phyloP scores from a whole-genome alignment of 805 yeast species.

The Ogataea pini region DNA sequence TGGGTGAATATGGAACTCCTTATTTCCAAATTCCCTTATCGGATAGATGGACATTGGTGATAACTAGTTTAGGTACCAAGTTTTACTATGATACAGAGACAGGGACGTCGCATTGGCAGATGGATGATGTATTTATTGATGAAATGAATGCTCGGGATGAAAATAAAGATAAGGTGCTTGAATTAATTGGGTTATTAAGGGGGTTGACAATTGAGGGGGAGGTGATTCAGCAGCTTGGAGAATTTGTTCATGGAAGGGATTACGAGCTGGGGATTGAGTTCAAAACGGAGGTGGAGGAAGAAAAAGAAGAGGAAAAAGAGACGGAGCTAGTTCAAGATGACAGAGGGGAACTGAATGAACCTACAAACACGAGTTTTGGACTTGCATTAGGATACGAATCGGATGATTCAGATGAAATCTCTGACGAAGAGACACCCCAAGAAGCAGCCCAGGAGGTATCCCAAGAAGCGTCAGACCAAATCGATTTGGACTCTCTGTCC shows the following conservation, averaged over 20 bases:
- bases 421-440: conserved; percentile 1
- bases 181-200: conserved; percentile 20
- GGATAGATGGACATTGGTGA: conserved; percentile 24
- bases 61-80: conserved; percentile 27
- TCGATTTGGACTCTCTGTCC: neutral
- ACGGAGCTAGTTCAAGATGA: no score
- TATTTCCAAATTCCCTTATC: conserved; percentile 19
- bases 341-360: no score
- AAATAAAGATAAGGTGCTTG: conserved; percentile 14
- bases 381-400: neutral
- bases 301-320: no score
- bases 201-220: conserved; percentile 14
- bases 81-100: conserved; percentile 22
- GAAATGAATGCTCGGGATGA: conserved; percentile 10
- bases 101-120: conserved; percentile 27
- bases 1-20: conserved; percentile 8
- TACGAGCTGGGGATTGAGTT: neutral
- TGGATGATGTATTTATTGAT: conserved; percentile 15
- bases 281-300: no score
- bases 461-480: neutral
- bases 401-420: conserved; percentile 1
- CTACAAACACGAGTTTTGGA: neutral
- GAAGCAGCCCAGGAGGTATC: neutral
- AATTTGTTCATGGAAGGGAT: conserved; percentile 10
- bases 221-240: conserved; percentile 8